Conservation (phyloP, 805 yeast species). For the Starmerella stellata region DNA sequence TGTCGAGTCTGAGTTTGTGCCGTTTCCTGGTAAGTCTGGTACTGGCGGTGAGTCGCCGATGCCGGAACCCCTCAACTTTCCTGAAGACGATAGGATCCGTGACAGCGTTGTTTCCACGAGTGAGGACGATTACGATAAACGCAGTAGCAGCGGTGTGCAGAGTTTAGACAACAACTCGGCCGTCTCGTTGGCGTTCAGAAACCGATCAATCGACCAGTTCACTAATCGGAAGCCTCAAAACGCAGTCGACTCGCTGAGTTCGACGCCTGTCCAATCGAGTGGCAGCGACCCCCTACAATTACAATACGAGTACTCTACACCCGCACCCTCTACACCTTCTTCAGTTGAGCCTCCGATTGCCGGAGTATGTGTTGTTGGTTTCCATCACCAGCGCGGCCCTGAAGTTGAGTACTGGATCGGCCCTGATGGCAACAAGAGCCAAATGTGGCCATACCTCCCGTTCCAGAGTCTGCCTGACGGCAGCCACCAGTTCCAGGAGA, state of each 20-base stretch:
- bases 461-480: conserved; percentile 96
- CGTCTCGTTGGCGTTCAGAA: background rate
- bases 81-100: background rate
- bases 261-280: background rate
- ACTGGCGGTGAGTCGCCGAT: background rate
- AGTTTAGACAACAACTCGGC: background rate
- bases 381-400: conserved; percentile 85
- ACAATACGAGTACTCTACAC: background rate
- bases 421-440: conserved; percentile 26
- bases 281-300: background rate
- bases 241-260: too few relatives aligned
- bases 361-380: conserved; percentile 79
- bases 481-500: conserved; percentile 81
- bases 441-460: conserved; percentile 70
- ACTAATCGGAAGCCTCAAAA: background rate
- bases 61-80: background rate
- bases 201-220: background rate
- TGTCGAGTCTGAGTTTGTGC: background rate
- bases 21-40: background rate
- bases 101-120: background rate
- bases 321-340: background rate
- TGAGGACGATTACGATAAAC: background rate
- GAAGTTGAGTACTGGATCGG: conserved; percentile 83
- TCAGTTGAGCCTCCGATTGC: conserved; percentile 30
- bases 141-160: background rate